Evolutionary conservation across 306 rosid species (phyloP), one percentile per base, ranked within the genome.

Genomic region (Astragalus membranaceus): DNA sequence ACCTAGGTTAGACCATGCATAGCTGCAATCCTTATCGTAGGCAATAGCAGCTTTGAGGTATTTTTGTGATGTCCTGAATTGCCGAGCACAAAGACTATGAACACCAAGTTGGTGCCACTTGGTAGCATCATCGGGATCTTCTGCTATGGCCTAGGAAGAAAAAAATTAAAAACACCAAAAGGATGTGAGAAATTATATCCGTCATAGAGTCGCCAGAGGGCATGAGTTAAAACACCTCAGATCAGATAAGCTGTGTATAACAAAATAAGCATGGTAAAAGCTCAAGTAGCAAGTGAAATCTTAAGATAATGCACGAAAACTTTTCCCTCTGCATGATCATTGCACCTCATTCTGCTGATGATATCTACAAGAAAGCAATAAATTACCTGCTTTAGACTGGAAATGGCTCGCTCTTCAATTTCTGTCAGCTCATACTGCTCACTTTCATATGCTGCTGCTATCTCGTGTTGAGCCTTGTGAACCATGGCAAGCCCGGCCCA

Each of bases 51-150:
- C 89, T 80, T 94, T 94, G 67, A 94, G 89, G 82, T 88, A 85
- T 80, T 67, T 85, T 43, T 90, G 95, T 36, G 96, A 90, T 76
- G 84, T 72, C 78, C 80, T 88, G 78, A 88, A 90, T 71, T 94
- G 89, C 82, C 70, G 85, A 8, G 95, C 83, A 77, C 89, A 85
- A 23, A 94, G 97, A 76, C 82, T 87, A 79, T 94, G 98, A 56
- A 90, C 92, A 43, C 97, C 98, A 58, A 90, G 91, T 82, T 94
- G 98, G 78, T 87, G 96, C 98, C 97, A 94, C 51, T 83, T 97
- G 62, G 90, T 88, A 64, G 92, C 87, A 80, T 88, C 97, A 80
- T 90, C 90, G 30, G 97, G 97, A 78, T 88, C 86, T 82, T 90
- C 98, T 4, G 98, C 88, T 67, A 94, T 50, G 62, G 92, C 96